Base-by-base conservation (phyloP, 2,329 filamentous ascomycete genomes). In the Cladophialophora carrionii region DNA sequence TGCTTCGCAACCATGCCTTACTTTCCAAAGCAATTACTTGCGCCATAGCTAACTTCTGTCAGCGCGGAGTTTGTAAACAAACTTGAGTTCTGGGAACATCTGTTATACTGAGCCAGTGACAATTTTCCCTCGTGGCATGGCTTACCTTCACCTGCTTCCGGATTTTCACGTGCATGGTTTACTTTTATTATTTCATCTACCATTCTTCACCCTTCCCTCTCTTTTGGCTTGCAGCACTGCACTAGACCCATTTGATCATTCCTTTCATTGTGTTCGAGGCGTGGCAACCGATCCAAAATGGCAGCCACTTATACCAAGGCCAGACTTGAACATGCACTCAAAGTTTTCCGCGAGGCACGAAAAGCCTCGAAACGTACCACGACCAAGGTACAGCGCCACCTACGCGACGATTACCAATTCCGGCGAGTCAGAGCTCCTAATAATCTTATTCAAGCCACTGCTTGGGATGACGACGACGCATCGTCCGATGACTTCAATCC, bases 261-360 rank as follows among this genome's bases (percentile, higher is more conserved):
- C 17, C 5, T 17, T 43, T n/a, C 17, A 43, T 43, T n/a, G 37
- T n/a, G 12, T 24, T 31, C 41, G 24, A 34, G 41, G 12, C 14
- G 17, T 29, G 14, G 41, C 7, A 22, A 12, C 32, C 7, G 31
- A 24, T 8, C 29, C 48, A 58, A 29, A 24, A 69, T 69, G 68
- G 46, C 46, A 6, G 24, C n/a, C n/a, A 31, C 52, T 17, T 69
- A 70, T 52, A 61, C 67, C 14, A 54, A 68, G 24, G 37, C 22
- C 14, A 56, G 64, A n/a, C 62, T 70, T 46, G 43, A 60, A 34
- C 51, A 64, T 57, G 68, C 63, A 8, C 65, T 69, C 20, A 53
- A 53, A 14, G 67, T 63, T 9, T 69, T 64, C 34, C 60, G 59
- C 6, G 55, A 64, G 10, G 63, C 63, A 31, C 51, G 37, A 20